Evolutionary conservation across 495 filamentous ascomycete species (phyloP), one percentile per base, ranked within the genome.

Genomic region (Polyplosphaeria fusca): DNA sequence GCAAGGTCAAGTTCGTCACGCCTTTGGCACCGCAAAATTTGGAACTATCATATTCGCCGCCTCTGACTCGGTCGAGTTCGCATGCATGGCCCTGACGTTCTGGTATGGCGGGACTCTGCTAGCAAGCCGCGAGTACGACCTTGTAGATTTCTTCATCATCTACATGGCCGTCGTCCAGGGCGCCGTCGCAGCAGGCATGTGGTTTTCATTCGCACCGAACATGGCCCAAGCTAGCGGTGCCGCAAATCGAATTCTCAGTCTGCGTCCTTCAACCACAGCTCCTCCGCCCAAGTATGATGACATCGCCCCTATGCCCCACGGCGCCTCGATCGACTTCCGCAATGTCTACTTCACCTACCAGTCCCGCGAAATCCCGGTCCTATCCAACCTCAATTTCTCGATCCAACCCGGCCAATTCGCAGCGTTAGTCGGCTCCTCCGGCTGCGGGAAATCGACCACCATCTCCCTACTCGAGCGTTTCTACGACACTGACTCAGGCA

Each of bases 371-470:
- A 45, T 63, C 0, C 65, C 86, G 16, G 86, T 91, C 39, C 80
- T 92, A 19, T 82, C 83, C 30, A 86, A 86, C 14, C 70, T 92
- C 51, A 83, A 88, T 69, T 70, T 92, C 76, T 13, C 59, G 19
- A 82, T 91, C 46, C 79, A 83, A 48, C 86, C 85, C 0, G 89
- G 88, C 9, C 86, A 86, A 68, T 91, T 89, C 68, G 77, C 91
- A 30, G 89, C 88, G 2, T 76, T 94, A 19, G 89, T 93, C 16
- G 89, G 89, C 32, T 81, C 87, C 3, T 88, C 83, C 45, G 89
- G 89, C 23, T 91, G 88, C 64, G 89, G 89, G 41, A 94, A 94
- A 76, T 85, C 80, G 61, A 93, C 89, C 2, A 88, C 86, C 1
- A 89, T 94, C 62, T 81, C 79, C 26, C 76, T 94, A 13, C 74